Percentiles rank a stretch among this genome's conserved stretches.
These are phyloP conservation scores for Pythium chondricola DNA, from an alignment of 352 stramenopile species.

Conservation along the genomic window DNA sequence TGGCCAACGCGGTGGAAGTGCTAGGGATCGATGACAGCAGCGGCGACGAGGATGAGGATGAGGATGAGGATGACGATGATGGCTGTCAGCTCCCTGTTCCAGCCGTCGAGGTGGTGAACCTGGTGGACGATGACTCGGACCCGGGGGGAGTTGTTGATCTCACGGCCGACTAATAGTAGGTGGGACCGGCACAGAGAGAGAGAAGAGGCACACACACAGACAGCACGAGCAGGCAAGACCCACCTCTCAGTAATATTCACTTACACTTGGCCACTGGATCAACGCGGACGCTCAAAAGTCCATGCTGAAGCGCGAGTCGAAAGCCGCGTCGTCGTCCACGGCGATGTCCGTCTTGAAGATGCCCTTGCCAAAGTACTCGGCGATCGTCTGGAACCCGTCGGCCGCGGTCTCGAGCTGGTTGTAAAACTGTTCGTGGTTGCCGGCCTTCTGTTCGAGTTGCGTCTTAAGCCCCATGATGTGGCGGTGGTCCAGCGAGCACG, in stretches of 20 bases:
- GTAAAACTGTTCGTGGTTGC: slow-evolving; percentile 92
- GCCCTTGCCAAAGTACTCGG: slow-evolving; percentile 91
- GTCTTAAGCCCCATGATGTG: slow-evolving; percentile 84
- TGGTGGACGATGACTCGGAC: slow-evolving; percentile 11
- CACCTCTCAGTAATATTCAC: too few species aligned
- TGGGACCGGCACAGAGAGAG: neutral
- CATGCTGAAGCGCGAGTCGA: slow-evolving; percentile 76
- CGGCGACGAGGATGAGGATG: slow-evolving; percentile 24
- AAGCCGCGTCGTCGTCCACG: slow-evolving; percentile 45
- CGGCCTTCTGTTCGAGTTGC: slow-evolving; percentile 81
- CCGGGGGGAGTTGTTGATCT: slow-evolving; percentile 7
- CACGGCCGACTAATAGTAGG: slow-evolving; percentile 8
- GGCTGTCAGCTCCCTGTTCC: neutral
- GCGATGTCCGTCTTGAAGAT: slow-evolving; percentile 85
- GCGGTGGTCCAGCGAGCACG: slow-evolving; percentile 81
- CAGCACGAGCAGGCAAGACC: neutral
- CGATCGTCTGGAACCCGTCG: slow-evolving; percentile 87
- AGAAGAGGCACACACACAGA: neutral
- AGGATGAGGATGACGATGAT: neutral
- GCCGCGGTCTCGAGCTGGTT: slow-evolving; percentile 86
- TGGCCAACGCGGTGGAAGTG: slow-evolving; percentile 25
- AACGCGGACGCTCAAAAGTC: slow-evolving; percentile 86
- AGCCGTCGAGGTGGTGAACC: neutral
- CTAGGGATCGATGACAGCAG: slow-evolving; percentile 47
- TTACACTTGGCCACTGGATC: too few species aligned